Evolutionary conservation across 352 stramenopile species (phyloP).

Genomic region (Globisporangium iwayamae): DNA sequence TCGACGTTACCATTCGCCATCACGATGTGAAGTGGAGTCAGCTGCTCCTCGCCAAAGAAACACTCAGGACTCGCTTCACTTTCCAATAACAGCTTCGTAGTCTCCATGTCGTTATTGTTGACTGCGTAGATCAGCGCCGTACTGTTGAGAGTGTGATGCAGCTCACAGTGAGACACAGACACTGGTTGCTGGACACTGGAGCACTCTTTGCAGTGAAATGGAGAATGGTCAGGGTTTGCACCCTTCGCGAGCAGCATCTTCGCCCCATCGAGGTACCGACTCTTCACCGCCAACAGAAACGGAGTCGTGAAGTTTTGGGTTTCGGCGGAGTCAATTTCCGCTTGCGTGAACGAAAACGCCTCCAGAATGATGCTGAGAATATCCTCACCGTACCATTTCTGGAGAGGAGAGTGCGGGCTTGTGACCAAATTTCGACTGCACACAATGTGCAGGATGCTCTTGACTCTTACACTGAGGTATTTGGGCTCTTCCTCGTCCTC

Average conservation of each 20-base stretch:
- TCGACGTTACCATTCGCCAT: slow-evolving; percentile 32
- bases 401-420: background rate
- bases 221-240: slow-evolving; percentile 45
- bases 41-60: background rate
- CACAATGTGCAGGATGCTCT: slow-evolving; percentile 6
- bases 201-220: slow-evolving; percentile 32
- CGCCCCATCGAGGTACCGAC: slow-evolving; percentile 29
- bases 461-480: background rate
- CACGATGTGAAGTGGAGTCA: slow-evolving; percentile 47
- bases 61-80: slow-evolving; percentile 1
- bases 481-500: background rate
- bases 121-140: slow-evolving; percentile 5
- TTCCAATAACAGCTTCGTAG: slow-evolving; percentile 3
- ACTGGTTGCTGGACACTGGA: slow-evolving; percentile 15
- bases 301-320: background rate
- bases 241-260: slow-evolving; percentile 28
- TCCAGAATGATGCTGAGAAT: slow-evolving; percentile 10
- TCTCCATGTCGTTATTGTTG: background rate
- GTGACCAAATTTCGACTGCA: slow-evolving; percentile 1
- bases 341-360: slow-evolving; percentile 4
- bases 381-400: slow-evolving; percentile 12
- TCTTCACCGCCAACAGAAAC: background rate
- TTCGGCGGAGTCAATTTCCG: slow-evolving; percentile 5
- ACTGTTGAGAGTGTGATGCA: slow-evolving; percentile 1
- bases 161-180: slow-evolving; percentile 4